phyloP scores from a whole-genome alignment of 257 asterid species.

The Coffea canephora region DNA sequence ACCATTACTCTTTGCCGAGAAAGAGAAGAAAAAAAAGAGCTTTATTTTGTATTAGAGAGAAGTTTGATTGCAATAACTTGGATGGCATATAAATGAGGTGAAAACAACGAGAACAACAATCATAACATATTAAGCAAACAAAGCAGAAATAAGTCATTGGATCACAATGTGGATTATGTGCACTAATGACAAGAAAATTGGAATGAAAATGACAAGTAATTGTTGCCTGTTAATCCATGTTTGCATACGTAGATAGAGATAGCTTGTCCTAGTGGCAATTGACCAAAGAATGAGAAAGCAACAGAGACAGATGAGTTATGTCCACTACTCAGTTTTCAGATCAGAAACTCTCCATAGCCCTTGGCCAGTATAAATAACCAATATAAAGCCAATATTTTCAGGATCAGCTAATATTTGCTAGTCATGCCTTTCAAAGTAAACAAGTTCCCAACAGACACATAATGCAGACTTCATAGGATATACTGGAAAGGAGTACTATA shows the following conservation, averaged over 20 bases:
- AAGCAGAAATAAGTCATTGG: neutral
- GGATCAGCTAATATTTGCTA: neutral
- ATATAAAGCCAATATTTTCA: neutral
- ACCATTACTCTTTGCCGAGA: neutral
- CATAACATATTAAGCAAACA: neutral
- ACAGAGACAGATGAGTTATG: neutral
- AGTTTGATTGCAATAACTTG: neutral
- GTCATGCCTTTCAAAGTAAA: neutral
- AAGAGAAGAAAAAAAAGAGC: neutral
- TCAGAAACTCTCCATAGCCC: neutral
- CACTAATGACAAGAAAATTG: neutral
- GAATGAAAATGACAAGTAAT: neutral
- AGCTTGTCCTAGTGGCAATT: neutral
- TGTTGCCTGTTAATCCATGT: neutral
- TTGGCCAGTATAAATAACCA: neutral
- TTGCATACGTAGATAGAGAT: neutral
- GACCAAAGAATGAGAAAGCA: constrained; percentile 1
- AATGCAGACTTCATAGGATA: no score
- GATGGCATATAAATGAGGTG: neutral
- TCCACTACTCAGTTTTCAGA: neutral
- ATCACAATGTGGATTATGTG: neutral
- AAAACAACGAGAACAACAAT: neutral
- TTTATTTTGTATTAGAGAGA: neutral
- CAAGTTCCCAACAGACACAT: neutral
- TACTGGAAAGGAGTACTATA: no score